Conservation (phyloP, 2,329 filamentous ascomycete species). For the Botrytis fragariae region DNA sequence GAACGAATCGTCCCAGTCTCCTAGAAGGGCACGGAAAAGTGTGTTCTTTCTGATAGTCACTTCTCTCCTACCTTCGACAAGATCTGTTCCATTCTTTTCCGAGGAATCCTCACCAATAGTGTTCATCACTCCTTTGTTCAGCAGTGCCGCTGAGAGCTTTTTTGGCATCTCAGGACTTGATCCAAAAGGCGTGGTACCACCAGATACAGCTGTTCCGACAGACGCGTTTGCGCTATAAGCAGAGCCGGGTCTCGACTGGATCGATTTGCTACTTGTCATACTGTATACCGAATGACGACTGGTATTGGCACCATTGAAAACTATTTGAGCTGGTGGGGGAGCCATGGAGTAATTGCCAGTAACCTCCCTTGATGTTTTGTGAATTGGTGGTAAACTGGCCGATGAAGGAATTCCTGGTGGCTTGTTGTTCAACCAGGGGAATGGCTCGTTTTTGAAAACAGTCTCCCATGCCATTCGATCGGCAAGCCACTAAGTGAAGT, state of each 20-base stretch:
- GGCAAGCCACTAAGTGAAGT: constrained; percentile 2
- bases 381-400: neutral
- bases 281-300: neutral
- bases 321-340: neutral
- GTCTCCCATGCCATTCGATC: constrained; percentile 6
- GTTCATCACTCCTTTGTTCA: neutral
- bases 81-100: neutral
- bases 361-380: neutral
- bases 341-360: neutral
- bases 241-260: neutral
- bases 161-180: neutral
- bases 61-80: neutral
- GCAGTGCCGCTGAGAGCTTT: neutral
- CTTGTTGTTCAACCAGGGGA: neutral
- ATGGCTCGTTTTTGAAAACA: constrained; percentile 1
- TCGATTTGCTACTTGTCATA: neutral
- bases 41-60: neutral
- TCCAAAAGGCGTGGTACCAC: neutral
- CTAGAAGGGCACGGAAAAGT: constrained; percentile 4
- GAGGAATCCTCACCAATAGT: neutral
- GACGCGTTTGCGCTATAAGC: neutral
- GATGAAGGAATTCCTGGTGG: neutral
- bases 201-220: neutral
- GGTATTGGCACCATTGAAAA: neutral
- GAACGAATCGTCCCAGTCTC: neutral